A percentile compares a stretch with the other conserved stretches of the same genome.
phyloP scores from a whole-genome alignment of 2,329 filamentous ascomycete species.

The Beauveria caledonica region DNA sequence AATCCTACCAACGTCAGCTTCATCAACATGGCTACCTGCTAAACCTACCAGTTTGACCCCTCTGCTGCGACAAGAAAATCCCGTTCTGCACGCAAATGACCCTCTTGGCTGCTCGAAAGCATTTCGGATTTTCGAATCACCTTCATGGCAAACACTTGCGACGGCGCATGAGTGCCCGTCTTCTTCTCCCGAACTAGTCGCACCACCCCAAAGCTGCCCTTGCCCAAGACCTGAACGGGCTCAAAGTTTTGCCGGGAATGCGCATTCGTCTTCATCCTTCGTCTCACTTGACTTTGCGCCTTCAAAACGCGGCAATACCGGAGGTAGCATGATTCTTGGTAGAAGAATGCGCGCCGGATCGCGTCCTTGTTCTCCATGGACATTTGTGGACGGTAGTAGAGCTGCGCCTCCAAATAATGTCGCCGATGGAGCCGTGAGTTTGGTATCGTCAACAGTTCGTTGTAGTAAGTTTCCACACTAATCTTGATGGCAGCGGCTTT shows the following conservation, averaged over 20 bases:
- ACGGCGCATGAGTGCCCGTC: constrained; percentile 20
- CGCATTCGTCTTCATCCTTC: constrained; percentile 3
- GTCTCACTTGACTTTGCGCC: constrained; percentile 37
- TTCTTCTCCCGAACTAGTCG: constrained; percentile 66
- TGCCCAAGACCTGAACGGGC: constrained; percentile 72
- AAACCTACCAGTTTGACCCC: constrained; percentile 64
- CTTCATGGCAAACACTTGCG: constrained; percentile 86
- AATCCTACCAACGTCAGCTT: constrained; percentile 44
- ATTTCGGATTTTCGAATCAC: constrained; percentile 91
- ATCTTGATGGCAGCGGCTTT: constrained; percentile 73
- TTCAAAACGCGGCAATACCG: constrained; percentile 66
- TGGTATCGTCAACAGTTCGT: constrained; percentile 51
- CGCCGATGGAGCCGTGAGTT: constrained; percentile 22
- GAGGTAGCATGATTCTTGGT: constrained; percentile 64
- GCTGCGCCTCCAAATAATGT: constrained; percentile 34
- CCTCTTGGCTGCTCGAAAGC: constrained; percentile 85
- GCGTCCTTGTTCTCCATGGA: constrained; percentile 45
- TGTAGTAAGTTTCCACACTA: constrained; percentile 78
- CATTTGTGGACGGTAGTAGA: constrained; percentile 48
- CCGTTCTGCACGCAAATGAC: constrained; percentile 80
- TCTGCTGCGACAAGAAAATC: constrained; percentile 87
- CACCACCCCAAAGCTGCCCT: constrained; percentile 92
- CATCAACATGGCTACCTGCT: neutral
- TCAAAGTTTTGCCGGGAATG: constrained; percentile 50
- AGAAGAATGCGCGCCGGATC: constrained; percentile 50